These are phyloP conservation scores for Corylus avellana DNA, from an alignment of 306 rosid genomes.

Conservation along the genomic window DNA sequence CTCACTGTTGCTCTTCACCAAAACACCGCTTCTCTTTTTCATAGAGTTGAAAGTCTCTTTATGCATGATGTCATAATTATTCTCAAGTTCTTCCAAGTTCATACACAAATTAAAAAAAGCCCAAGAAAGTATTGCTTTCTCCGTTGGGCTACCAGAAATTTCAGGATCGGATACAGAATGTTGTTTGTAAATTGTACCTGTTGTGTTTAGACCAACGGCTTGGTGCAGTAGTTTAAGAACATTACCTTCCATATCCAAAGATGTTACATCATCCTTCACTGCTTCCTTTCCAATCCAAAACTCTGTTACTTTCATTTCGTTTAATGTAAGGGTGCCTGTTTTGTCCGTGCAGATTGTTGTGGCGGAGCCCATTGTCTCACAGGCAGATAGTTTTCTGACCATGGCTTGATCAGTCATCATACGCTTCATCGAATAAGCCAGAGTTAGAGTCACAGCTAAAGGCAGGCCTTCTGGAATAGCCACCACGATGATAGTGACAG, in stretches of 20 bases:
- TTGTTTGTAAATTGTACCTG: conserved; percentile 17
- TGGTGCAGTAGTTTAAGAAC: conserved; percentile 16
- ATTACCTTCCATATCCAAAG: background rate
- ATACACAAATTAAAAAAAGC: conserved; percentile 11
- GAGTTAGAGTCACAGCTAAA: conserved; percentile 28
- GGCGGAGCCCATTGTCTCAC: conserved; percentile 30
- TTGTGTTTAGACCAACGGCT: conserved; percentile 27
- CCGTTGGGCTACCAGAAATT: conserved; percentile 28
- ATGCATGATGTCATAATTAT: conserved; percentile 17
- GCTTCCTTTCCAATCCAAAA: conserved; percentile 31
- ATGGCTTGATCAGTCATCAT: conserved; percentile 34
- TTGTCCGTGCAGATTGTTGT: conserved; percentile 32
- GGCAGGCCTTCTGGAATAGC: conserved; percentile 34
- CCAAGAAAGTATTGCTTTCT: conserved; percentile 33
- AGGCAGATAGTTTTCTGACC: conserved; percentile 32
- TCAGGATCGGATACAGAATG: conserved; percentile 16
- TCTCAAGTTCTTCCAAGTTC: conserved; percentile 27
- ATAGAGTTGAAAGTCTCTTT: conserved; percentile 24
- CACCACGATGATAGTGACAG: conserved; percentile 23
- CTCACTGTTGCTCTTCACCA: background rate
- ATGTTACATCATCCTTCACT: background rate
- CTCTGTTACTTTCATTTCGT: conserved; percentile 31
- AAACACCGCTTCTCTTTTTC: conserved; percentile 35
- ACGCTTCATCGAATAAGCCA: conserved; percentile 30
- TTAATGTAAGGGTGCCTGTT: conserved; percentile 30